Conservation (phyloP, 495 filamentous ascomycete species). For the Thermothielavioides terrestris region DNA sequence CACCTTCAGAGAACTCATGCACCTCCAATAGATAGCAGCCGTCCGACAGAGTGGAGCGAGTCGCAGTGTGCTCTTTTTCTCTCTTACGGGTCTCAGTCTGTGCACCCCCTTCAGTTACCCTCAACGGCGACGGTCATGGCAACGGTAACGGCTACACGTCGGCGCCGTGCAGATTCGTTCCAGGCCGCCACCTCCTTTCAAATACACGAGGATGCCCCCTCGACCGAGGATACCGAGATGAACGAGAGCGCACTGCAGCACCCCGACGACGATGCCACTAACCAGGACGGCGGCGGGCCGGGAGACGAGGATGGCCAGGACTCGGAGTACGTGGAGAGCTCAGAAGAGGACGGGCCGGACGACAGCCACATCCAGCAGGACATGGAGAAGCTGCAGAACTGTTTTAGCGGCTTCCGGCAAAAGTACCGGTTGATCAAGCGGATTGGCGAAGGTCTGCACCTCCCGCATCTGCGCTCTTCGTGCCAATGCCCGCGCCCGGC, state of each 20-base stretch:
- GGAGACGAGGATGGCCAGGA: constrained; percentile 40
- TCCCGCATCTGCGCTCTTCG: too few species aligned
- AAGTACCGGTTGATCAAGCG: constrained; percentile 87
- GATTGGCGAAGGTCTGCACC: constrained; percentile 78
- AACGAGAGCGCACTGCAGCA: constrained; percentile 26
- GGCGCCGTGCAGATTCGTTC: constrained; percentile 25
- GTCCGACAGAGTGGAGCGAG: not conserved
- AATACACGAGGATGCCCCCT: constrained; percentile 34
- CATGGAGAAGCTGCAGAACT: constrained; percentile 73
- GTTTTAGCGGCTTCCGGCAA: constrained; percentile 73
- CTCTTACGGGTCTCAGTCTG: not conserved
- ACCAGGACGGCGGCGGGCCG: constrained; percentile 23
- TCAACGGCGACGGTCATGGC: constrained; percentile 24
- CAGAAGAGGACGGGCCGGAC: constrained; percentile 59
- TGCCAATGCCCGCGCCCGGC: not conserved
- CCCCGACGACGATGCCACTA: constrained; percentile 1
- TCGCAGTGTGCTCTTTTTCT: constrained; percentile 3
- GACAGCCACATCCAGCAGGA: constrained; percentile 70
- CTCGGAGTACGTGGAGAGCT: constrained; percentile 40
- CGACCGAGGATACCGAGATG: constrained; percentile 29
- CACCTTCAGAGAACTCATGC: not conserved
- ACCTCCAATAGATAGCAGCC: constrained; percentile 12
- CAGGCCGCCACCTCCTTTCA: constrained; percentile 23
- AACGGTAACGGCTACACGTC: constrained; percentile 9
- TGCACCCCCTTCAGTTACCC: not conserved